Percentiles rank a stretch among this genome's conserved stretches.
Conservation (phyloP, 257 asterid genomes). For the Fraxinus pennsylvanica region DNA sequence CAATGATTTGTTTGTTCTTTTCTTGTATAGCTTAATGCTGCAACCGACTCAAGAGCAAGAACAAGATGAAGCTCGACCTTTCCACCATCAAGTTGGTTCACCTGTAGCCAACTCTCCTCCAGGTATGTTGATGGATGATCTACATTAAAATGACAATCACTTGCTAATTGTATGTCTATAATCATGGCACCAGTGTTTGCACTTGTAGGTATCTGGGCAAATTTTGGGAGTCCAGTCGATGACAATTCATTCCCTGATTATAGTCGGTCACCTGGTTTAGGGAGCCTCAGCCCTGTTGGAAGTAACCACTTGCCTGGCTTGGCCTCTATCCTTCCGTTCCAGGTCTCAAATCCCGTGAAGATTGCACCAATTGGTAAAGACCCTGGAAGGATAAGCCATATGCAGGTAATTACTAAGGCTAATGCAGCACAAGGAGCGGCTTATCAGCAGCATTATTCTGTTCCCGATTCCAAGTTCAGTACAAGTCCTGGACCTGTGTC, state of each 20-base stretch:
- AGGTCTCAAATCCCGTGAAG: constrained; percentile 72
- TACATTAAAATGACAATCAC: neutral
- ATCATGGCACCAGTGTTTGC: constrained; percentile 11
- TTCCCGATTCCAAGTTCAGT: constrained; percentile 50
- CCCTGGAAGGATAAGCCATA: constrained; percentile 46
- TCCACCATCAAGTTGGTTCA: constrained; percentile 74
- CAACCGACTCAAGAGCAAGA: constrained; percentile 87
- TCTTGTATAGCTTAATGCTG: constrained; percentile 65
- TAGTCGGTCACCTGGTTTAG: constrained; percentile 52
- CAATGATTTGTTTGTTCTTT: constrained; percentile 21
- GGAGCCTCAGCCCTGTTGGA: constrained; percentile 60
- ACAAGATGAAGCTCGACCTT: constrained; percentile 64
- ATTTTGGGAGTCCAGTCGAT: constrained; percentile 81
- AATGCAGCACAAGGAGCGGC: constrained; percentile 29
- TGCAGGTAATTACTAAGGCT: constrained; percentile 23
- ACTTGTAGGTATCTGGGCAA: constrained; percentile 72
- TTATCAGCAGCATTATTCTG: constrained; percentile 45
- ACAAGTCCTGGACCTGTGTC: constrained; percentile 63
- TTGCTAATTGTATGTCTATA: neutral
- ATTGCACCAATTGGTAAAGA: constrained; percentile 93
- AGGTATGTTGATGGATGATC: constrained; percentile 40
- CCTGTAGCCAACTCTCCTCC: constrained; percentile 91
- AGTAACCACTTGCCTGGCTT: constrained; percentile 65
- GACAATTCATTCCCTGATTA: constrained; percentile 56
- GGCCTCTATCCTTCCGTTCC: constrained; percentile 78